Base-by-base conservation (phyloP, 1,139 yeast genomes). In the Eremothecium coryli region DNA sequence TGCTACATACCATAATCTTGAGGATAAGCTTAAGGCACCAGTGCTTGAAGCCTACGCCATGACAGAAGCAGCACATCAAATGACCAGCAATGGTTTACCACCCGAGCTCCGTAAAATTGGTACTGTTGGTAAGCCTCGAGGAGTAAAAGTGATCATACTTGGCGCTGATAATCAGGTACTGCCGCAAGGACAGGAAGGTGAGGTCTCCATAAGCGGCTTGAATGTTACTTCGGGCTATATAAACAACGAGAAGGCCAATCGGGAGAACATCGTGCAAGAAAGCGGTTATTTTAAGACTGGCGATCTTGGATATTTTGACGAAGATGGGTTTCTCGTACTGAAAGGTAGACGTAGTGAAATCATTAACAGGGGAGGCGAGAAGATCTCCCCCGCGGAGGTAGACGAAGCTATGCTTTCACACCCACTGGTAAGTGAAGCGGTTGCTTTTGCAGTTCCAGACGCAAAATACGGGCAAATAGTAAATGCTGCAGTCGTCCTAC, bases 31-130 rank as follows among this genome's bases (percentile, higher is more conserved):
- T 52, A 56, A 67, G 13, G 78, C 81, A 0, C 84, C 84, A 0
- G 82, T 77, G 1, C 50, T 76, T 11, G 85, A 77, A 52, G 84
- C 84, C 0, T 77, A 77, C 49, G 84, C 84, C n/a, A 76, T 77
- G 82, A 77, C 84, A 3, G 85, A 77, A 50, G 82, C 82, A 1
- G 58, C 73, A 1, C 84, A 77, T 53, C 84, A 77, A 52, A 77
- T 77, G 77, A 73, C 82, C 9, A 74, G 82, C 5, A 77, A 77
- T 54, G 69, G 71, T 42, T 56, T 75, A 26, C 82, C 82, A 28
- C 76, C 79, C 2, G 79, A 76, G 6, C 54, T 65, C 43, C 64
- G 82, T 44, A 72, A 71, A 58, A 72, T 82, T 5, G 82, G 82
- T 11, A 73, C 84, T 5, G 84, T 77, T 12, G 85, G 85, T 8